phyloP scores from a whole-genome alignment of 345 rosid species.

The Lepidium didymum region DNA sequence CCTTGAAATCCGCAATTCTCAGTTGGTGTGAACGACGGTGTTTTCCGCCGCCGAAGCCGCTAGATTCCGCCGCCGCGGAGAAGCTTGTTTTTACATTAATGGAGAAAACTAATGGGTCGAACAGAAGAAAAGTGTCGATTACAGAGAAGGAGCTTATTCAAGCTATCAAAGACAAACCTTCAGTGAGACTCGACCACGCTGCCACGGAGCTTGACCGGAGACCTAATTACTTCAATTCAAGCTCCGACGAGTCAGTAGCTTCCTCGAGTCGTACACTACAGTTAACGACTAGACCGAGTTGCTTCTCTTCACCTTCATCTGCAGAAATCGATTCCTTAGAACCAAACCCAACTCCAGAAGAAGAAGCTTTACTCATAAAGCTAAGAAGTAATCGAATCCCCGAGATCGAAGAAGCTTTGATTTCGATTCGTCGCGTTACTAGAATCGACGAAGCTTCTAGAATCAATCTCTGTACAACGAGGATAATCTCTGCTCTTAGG shows the following conservation, averaged over 20 bases:
- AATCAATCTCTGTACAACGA: constrained; percentile 43
- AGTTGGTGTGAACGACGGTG: constrained; percentile 51
- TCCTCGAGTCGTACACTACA: constrained; percentile 38
- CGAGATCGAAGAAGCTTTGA: constrained; percentile 57
- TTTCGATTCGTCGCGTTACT: constrained; percentile 47
- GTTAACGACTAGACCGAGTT: constrained; percentile 47
- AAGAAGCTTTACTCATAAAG: constrained; percentile 44
- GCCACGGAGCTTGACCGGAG: constrained; percentile 43
- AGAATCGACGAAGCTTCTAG: constrained; percentile 45
- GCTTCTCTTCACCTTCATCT: constrained; percentile 62
- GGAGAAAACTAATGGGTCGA: constrained; percentile 10
- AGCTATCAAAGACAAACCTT: constrained; percentile 33
- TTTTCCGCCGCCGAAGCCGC: constrained; percentile 43
- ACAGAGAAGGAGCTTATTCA: constrained; percentile 32
- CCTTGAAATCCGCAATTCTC: constrained; percentile 65
- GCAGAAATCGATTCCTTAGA: constrained; percentile 37
- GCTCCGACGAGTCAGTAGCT: constrained; percentile 44
- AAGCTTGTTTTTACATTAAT: constrained; percentile 37
- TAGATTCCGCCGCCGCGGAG: constrained; percentile 44
- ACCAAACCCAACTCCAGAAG: constrained; percentile 33
- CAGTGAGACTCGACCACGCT: constrained; percentile 33
- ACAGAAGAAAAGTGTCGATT: neutral
- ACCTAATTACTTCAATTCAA: constrained; percentile 34
- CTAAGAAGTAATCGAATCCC: constrained; percentile 41
- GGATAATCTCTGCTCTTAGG: constrained; percentile 44